These are phyloP conservation scores for Hydnomerulius pinastri DNA, from an alignment of 768 basidiomycete genomes.

Conservation along the genomic window DNA sequence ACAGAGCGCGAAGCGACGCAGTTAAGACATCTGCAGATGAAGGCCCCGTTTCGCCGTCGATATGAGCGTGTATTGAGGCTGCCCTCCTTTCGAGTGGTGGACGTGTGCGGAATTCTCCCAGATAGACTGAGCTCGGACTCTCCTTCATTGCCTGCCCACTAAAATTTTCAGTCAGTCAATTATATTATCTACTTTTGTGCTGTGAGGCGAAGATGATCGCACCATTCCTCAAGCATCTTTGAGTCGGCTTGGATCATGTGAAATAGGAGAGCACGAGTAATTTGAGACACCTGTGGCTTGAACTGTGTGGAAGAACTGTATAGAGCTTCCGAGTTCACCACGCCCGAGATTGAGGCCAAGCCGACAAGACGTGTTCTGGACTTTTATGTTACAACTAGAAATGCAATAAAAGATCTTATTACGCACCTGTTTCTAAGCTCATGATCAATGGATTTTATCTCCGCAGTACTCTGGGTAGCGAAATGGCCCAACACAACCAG, in stretches of 20 bases:
- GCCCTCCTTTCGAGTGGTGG: constrained; percentile 82
- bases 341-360: constrained; percentile 78
- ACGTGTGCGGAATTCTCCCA: constrained; percentile 81
- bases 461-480: constrained; percentile 55
- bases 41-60: constrained; percentile 88
- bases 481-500: constrained; percentile 67
- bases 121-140: constrained; percentile 72
- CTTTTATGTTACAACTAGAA: not conserved
- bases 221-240: constrained; percentile 69
- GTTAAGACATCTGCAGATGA: constrained; percentile 70
- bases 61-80: constrained; percentile 84
- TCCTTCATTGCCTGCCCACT: constrained; percentile 68
- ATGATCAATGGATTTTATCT: constrained; percentile 52
- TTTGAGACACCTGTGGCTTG: constrained; percentile 63
- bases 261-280: constrained; percentile 71
- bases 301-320: constrained; percentile 76
- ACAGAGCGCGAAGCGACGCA: constrained; percentile 70
- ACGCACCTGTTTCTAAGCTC: constrained; percentile 76
- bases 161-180: not conserved
- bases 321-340: constrained; percentile 81
- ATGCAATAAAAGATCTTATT: not conserved
- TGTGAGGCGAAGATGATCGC: too few relatives aligned
- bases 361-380: constrained; percentile 82
- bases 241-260: constrained; percentile 67
- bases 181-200: too few relatives aligned